Percentiles rank a stretch among this genome's conserved stretches.
Evolutionary conservation across 1,284 basidiomycete genomes (phyloP).

Genomic region (Cryptococcus sp.): DNA sequence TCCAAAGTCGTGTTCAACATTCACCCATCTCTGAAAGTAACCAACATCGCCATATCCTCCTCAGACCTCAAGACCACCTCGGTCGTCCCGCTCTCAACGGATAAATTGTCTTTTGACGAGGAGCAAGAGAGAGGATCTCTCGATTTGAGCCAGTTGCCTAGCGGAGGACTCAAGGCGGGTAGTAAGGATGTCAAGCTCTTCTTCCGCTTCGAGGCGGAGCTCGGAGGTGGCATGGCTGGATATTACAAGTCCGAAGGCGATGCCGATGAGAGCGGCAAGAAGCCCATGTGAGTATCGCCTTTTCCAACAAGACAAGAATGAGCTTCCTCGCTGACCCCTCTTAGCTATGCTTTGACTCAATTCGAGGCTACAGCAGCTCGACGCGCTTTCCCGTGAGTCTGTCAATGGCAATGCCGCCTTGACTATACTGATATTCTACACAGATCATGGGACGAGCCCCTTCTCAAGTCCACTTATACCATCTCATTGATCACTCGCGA

Average conservation of each 20-base stretch:
- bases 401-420: slow-evolving; percentile 32
- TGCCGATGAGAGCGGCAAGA: slow-evolving; percentile 55
- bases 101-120: slow-evolving; percentile 60
- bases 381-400: slow-evolving; percentile 66
- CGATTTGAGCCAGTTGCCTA: slow-evolving; percentile 63
- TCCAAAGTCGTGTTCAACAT: slow-evolving; percentile 69
- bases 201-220: slow-evolving; percentile 58
- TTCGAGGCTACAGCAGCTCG: slow-evolving; percentile 82
- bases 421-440: slow-evolving; percentile 27
- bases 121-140: slow-evolving; percentile 67
- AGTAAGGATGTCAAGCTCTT: slow-evolving; percentile 59
- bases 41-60: slow-evolving; percentile 65
- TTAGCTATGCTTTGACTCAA: slow-evolving; percentile 74
- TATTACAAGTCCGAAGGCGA: slow-evolving; percentile 55
- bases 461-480: slow-evolving; percentile 82
- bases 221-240: slow-evolving; percentile 67
- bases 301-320: background rate
- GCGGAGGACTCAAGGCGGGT: slow-evolving; percentile 65
- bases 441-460: slow-evolving; percentile 85
- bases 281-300: slow-evolving; percentile 41
- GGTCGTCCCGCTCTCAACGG: slow-evolving; percentile 52
- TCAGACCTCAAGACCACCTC: slow-evolving; percentile 62
- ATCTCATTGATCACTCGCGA: slow-evolving; percentile 79
- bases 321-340: slow-evolving; percentile 5
- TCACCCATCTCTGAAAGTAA: slow-evolving; percentile 66